phyloP scores from a whole-genome alignment of 305 asterid species.

The Euphrasia arctica region DNA sequence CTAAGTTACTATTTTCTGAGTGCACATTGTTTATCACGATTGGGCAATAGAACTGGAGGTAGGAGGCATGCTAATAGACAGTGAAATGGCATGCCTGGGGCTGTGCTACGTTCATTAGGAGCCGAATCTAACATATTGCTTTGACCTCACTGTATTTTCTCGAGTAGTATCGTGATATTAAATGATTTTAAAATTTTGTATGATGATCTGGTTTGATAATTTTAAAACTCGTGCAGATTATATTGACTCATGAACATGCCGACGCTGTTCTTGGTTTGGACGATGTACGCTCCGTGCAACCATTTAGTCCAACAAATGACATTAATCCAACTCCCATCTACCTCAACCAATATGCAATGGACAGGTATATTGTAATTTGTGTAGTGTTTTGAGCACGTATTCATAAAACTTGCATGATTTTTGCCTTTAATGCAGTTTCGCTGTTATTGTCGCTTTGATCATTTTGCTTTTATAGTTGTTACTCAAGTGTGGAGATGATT shows the following conservation, averaged over 20 bases:
- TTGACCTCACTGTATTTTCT: constrained; percentile 14
- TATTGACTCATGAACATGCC: constrained; percentile 98
- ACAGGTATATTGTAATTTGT: constrained; percentile 50
- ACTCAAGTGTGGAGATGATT: constrained; percentile 1
- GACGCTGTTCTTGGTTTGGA: constrained; percentile 98
- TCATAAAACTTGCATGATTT: constrained; percentile 3
- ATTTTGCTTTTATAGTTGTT: background rate
- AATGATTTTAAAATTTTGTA: background rate
- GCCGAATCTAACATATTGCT: constrained; percentile 9
- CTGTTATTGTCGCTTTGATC: background rate
- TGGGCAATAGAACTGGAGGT: too few species aligned
- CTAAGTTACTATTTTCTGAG: background rate
- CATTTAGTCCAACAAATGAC: constrained; percentile 82
- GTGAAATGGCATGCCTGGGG: background rate
- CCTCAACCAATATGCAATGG: constrained; percentile 74
- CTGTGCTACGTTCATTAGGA: constrained; percentile 15
- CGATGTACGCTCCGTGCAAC: constrained; percentile 88
- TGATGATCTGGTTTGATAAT: constrained; percentile 17
- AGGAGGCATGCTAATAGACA: too few species aligned
- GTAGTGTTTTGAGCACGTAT: background rate
- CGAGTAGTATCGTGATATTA: background rate
- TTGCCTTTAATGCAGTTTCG: constrained; percentile 6
- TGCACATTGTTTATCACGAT: background rate
- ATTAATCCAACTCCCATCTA: constrained; percentile 82
- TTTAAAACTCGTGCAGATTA: constrained; percentile 50